These are phyloP conservation scores for Acacia confusa DNA, from an alignment of 306 rosid genomes.

Conservation along the genomic window DNA sequence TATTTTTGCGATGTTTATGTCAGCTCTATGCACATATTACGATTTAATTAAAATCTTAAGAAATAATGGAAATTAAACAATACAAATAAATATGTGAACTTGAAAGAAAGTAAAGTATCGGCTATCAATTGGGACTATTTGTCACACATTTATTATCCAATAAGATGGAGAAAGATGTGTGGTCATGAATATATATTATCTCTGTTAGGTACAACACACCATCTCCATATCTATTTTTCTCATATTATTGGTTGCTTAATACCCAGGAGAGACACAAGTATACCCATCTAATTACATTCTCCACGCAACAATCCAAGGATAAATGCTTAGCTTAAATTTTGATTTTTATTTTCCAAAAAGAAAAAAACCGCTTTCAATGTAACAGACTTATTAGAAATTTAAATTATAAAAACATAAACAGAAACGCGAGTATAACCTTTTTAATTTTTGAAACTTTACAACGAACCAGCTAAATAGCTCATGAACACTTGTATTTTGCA, in stretches of 20 bases:
- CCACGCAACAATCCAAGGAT: neutral
- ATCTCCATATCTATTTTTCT: neutral
- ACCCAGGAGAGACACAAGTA: neutral
- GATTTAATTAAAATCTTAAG: neutral
- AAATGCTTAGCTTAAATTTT: no score
- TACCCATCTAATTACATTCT: neutral
- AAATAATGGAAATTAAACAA: neutral
- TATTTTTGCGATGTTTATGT: neutral
- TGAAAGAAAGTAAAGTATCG: neutral
- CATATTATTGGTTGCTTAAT: neutral
- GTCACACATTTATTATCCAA: neutral
- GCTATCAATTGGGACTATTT: neutral
- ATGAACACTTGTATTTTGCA: no score
- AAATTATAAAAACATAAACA: neutral
- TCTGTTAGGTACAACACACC: neutral
- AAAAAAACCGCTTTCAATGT: neutral
- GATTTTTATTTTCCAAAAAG: neutral
- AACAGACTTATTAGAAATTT: neutral
- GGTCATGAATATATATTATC: neutral
- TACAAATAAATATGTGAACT: neutral
- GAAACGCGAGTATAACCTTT: no score
- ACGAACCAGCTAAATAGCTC: no score
- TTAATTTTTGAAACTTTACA: no score
- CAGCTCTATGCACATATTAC: neutral
- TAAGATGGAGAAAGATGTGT: neutral